A percentile compares a stretch with the other conserved stretches of the same genome.
Conservation (phyloP, 140 eudicot species). For the Anethum foeniculum region DNA sequence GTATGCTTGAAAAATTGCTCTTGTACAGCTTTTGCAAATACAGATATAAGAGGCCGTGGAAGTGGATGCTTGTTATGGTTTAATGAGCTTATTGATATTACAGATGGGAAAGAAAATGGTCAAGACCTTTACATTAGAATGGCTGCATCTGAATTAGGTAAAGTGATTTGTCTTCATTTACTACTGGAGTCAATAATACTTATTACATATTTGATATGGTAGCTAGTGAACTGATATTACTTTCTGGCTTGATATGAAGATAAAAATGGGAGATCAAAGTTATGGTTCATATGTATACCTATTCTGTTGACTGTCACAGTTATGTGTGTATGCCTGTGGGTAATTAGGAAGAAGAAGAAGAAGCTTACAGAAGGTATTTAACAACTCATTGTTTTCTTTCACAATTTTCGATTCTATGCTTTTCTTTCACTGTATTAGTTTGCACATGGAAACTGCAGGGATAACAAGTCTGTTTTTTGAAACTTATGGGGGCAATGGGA, state of each 20-base stretch:
- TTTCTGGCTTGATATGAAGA: neutral
- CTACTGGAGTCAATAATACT: too few species aligned
- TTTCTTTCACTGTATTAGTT: neutral
- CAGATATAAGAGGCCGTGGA: neutral
- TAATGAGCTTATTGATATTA: neutral
- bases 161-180: too few species aligned
- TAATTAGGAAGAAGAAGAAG: neutral
- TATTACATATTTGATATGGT: too few species aligned
- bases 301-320: neutral
- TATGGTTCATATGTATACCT: neutral
- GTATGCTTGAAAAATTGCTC: neutral
- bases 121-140: neutral
- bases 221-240: neutral
- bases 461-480: conserved; percentile 1
- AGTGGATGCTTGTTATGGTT: neutral
- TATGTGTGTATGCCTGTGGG: neutral
- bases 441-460: conserved; percentile 8
- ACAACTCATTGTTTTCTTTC: neutral
- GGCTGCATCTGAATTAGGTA: neutral
- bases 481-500: conserved; percentile 9
- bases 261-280: neutral
- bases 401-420: too few species aligned
- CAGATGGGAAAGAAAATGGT: neutral
- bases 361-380: neutral
- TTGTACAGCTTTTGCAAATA: neutral